These are phyloP conservation scores for Scheffersomyces parashehatae DNA, from an alignment of 1,139 yeast genomes.

Conservation along the genomic window DNA sequence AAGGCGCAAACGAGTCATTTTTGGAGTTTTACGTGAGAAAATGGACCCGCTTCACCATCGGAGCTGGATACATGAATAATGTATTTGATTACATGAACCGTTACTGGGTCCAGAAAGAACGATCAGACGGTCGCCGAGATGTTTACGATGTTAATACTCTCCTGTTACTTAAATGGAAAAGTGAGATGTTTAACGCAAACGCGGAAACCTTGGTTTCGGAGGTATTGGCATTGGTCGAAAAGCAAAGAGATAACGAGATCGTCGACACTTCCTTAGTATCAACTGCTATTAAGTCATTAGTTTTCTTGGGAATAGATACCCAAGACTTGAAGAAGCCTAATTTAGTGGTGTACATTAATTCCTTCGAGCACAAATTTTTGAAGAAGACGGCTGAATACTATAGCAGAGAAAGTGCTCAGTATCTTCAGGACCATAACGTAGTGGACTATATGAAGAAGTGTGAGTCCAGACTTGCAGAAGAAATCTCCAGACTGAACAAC, in stretches of 20 bases:
- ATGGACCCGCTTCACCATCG: conserved; percentile 89
- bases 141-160: conserved; percentile 89
- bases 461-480: conserved; percentile 78
- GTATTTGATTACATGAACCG: conserved; percentile 95
- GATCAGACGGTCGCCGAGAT: conserved; percentile 92
- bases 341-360: conserved; percentile 74
- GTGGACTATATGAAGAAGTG: conserved; percentile 91
- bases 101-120: conserved; percentile 96
- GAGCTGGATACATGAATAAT: conserved; percentile 89
- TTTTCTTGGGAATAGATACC: conserved; percentile 69
- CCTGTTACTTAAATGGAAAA: conserved; percentile 86
- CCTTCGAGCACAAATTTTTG: conserved; percentile 77
- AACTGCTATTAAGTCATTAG: conserved; percentile 81
- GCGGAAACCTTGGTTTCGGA: conserved; percentile 63
- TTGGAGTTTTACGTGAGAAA: conserved; percentile 81
- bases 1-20: conserved; percentile 63
- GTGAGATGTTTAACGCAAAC: conserved; percentile 72
- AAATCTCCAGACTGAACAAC: conserved; percentile 72
- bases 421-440: conserved; percentile 72
- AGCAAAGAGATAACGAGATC: conserved; percentile 77
- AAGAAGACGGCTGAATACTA: conserved; percentile 75
- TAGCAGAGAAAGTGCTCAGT: conserved; percentile 64
- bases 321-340: conserved; percentile 86
- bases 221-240: conserved; percentile 71
- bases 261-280: conserved; percentile 70